These are phyloP conservation scores for Withania somnifera DNA, from an alignment of 305 asterid genomes.

Conservation along the genomic window DNA sequence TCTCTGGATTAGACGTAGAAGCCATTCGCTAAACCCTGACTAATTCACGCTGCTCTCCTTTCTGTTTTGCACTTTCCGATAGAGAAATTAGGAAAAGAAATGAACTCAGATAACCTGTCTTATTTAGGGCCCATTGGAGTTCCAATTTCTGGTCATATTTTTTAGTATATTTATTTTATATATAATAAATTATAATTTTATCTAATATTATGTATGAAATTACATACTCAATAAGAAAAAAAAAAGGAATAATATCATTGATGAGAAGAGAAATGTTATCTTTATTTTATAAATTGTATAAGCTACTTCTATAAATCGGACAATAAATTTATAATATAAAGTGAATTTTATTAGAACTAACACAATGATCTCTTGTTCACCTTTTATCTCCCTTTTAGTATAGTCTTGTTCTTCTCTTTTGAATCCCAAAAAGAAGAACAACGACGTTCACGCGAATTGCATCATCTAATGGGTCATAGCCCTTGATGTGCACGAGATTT, in stretches of 20 bases:
- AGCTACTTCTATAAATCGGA: background rate
- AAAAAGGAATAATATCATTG: background rate
- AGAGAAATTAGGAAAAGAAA: too few species aligned
- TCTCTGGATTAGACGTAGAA: background rate
- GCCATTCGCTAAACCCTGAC: conserved; percentile 1
- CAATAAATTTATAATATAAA: background rate
- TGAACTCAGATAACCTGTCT: too few species aligned
- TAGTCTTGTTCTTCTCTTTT: background rate
- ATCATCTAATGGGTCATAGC: too few species aligned
- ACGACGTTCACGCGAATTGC: background rate
- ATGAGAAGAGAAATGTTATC: background rate
- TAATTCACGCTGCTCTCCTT: background rate
- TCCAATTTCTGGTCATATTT: too few species aligned
- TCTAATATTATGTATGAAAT: too few species aligned
- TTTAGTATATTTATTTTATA: too few species aligned
- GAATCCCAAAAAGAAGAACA: background rate
- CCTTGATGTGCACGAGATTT: too few species aligned
- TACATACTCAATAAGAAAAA: too few species aligned
- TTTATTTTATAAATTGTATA: background rate
- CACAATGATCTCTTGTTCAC: background rate
- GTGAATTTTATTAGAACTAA: background rate
- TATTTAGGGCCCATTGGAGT: too few species aligned
- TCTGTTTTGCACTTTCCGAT: too few species aligned
- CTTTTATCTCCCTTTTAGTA: background rate
- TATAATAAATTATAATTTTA: too few species aligned